Evolutionary conservation across 208 protist genomes (phyloP).

Genomic region (Plasmodiophora brassicae): DNA sequence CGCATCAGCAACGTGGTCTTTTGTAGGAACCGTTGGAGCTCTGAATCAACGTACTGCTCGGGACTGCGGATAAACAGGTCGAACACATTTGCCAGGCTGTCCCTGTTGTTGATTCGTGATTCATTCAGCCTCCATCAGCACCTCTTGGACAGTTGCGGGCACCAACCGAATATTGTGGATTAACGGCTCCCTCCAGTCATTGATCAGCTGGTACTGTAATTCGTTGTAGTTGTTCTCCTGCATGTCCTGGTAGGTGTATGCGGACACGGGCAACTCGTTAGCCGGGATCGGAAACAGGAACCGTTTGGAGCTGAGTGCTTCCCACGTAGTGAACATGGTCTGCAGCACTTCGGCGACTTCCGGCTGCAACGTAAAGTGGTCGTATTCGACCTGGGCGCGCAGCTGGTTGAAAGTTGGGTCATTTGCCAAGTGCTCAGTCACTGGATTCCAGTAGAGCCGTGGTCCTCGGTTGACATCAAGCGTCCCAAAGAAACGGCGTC

Average conservation of each 20-base stretch:
- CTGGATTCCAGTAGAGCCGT: not conserved
- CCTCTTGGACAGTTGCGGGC: too few species aligned
- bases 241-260: conserved; percentile 10
- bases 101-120: not conserved
- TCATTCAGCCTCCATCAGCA: not conserved
- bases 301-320: not conserved
- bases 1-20: conserved; percentile 19
- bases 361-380: conserved; percentile 18
- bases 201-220: not conserved
- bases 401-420: conserved; percentile 8
- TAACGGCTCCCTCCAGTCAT: not conserved
- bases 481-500: not conserved
- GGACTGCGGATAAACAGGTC: not conserved
- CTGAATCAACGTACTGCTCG: not conserved
- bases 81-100: conserved; percentile 1
- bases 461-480: not conserved
- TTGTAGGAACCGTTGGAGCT: not conserved
- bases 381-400: not conserved
- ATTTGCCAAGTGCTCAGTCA: not conserved
- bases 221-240: conserved; percentile 18
- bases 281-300: not conserved
- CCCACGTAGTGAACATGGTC: not conserved
- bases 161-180: conserved; percentile 2
- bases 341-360: not conserved
- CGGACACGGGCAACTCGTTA: not conserved